Conservation (phyloP, 2,329 filamentous ascomycete species). For the Colletotrichum tanaceti region DNA sequence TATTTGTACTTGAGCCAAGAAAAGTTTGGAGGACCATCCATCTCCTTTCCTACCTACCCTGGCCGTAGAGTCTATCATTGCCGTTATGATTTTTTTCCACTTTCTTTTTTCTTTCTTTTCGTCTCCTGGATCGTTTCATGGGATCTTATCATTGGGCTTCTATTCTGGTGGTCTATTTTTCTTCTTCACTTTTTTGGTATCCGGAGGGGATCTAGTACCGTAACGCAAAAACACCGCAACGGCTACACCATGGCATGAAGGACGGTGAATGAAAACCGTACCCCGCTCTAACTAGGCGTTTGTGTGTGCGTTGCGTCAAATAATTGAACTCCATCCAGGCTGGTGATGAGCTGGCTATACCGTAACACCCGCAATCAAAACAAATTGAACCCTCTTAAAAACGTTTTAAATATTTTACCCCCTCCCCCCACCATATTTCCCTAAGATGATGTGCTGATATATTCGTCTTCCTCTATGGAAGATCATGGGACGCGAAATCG, state of each 20-base stretch:
- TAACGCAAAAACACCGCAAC: too few species aligned
- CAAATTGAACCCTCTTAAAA: conserved; percentile 1
- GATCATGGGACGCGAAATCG: neutral
- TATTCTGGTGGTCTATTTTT: neutral
- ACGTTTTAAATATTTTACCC: neutral
- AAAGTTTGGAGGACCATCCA: conserved; percentile 11
- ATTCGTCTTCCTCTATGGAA: conserved; percentile 19
- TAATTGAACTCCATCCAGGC: neutral
- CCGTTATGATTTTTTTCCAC: neutral
- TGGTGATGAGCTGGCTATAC: conserved; percentile 22
- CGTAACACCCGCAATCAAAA: conserved; percentile 9
- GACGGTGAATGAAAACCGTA: neutral
- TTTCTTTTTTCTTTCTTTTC: neutral
- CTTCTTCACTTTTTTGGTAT: neutral
- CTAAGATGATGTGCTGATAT: neutral
- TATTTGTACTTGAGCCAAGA: conserved; percentile 19
- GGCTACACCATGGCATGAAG: neutral
- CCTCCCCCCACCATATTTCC: too few species aligned
- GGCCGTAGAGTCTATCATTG: neutral
- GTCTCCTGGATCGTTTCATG: neutral
- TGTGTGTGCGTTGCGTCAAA: conserved; percentile 2
- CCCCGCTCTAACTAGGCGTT: conserved; percentile 32
- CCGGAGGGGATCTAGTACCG: neutral
- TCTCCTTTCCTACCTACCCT: neutral
- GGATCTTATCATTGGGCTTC: neutral